A percentile compares a stretch with the other conserved stretches of the same genome.
Conservation (phyloP, 140 eudicot species). For the Cichorium intybus region DNA sequence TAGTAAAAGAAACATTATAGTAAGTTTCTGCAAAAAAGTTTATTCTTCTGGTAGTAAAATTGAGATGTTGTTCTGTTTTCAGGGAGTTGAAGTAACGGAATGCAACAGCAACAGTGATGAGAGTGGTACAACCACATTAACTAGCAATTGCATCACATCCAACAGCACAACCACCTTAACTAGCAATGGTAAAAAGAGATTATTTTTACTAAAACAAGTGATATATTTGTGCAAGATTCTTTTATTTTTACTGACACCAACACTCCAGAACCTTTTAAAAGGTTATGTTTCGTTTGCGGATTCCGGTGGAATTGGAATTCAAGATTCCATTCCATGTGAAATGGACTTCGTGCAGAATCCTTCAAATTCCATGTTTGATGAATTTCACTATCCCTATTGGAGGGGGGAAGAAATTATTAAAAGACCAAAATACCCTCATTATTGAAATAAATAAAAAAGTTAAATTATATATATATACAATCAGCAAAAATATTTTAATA, state of each 20-base stretch:
- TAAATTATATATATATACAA: too few species aligned
- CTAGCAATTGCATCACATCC: constrained; percentile 58
- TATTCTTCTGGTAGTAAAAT: too few species aligned
- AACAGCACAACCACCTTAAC: constrained; percentile 56
- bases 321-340: background rate
- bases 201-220: background rate
- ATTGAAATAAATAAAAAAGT: too few species aligned
- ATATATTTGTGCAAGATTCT: background rate
- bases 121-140: constrained; percentile 18
- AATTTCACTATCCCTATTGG: background rate
- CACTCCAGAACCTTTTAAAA: background rate
- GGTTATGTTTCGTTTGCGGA: background rate
- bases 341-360: background rate
- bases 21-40: too few species aligned
- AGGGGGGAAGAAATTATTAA: background rate
- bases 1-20: too few species aligned
- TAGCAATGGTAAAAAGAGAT: constrained; percentile 51
- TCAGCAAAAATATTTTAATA: too few species aligned
- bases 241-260: background rate
- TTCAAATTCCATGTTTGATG: background rate
- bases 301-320: background rate
- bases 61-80: constrained; percentile 17
- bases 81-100: constrained; percentile 51
- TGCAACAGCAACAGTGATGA: constrained; percentile 33
- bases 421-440: background rate